Evolutionary conservation across 495 filamentous ascomycete genomes (phyloP), one percentile per base, ranked within the genome.

Genomic region (Astrocystis sublimbata): DNA sequence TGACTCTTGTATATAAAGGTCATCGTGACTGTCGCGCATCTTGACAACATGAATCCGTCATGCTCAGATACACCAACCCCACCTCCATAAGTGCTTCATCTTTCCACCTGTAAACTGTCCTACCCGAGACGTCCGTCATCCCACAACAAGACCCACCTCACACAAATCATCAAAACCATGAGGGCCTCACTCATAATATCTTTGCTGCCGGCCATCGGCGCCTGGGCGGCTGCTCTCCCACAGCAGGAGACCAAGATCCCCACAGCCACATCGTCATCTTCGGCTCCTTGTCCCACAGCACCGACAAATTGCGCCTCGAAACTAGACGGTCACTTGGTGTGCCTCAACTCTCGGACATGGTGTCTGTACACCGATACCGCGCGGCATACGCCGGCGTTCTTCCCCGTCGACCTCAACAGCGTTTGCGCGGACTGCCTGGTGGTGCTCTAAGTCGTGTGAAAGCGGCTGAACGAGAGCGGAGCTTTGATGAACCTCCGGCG

Each of bases 301-400:
- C 60, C 60, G 7, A 31, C 41, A 24, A 33, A 62, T 33, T 62
- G 60, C 23, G 50, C 60, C 24, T n/a, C 50, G 9, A 55, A 15
- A 26, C 9, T 53, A n/a, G 35, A 62, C 33, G 60, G 60, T 1
- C 26, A 21, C 33, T 13, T 62, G 31, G 13, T 62, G 19, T 62
- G 60, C 13, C 60, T 62, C 40, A 56, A 62, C 21, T 21, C 51
- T 40, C 60, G 60, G 40, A 62, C 60, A 2, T 62, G 60, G 60
- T 62, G 60, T 33, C 2, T 21, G 24, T 62, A 62, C 31, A 62
- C 42, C 21, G 60, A 62, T 26, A 23, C 60, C 31, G 28, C 41
- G 10, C 60, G 51, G 50, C 19, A 40, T 4, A 62, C 50, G 41
- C 60, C 60, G 19, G 60, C 60, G 1, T 62, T 56, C 13, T 62